Percentiles rank a stretch among this genome's conserved stretches.
Evolutionary conservation across 192 early-diverging fungal genomes (phyloP).

Genomic region (Coemansia sp.): DNA sequence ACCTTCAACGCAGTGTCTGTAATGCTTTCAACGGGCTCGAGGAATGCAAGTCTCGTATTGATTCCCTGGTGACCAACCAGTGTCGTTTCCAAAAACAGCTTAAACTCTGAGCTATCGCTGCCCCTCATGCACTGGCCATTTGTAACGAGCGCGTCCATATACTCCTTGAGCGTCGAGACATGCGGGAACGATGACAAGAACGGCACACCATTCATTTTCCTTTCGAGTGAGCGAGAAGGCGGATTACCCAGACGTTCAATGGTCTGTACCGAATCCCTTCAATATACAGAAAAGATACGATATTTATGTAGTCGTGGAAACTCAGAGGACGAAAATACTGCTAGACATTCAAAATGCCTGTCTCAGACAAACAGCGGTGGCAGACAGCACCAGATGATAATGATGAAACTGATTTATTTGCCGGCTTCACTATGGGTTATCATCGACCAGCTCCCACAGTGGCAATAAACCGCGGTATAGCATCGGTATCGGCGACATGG

Average conservation of each 20-base stretch:
- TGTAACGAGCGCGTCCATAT: constrained; percentile 36
- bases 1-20: constrained; percentile 31
- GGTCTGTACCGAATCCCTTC: background rate
- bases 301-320: too few species aligned
- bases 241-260: background rate
- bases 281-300: too few species aligned
- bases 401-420: too few species aligned
- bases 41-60: constrained; percentile 1
- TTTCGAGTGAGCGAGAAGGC: constrained; percentile 5
- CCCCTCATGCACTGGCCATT: constrained; percentile 12
- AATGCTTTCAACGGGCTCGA: constrained; percentile 36
- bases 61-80: constrained; percentile 37
- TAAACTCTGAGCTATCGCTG: constrained; percentile 14
- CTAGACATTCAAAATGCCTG: too few species aligned
- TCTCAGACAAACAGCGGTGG: too few species aligned
- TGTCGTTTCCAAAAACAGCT: constrained; percentile 30
- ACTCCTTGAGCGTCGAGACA: constrained; percentile 33
- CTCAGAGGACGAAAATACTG: too few species aligned
- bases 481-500: too few species aligned
- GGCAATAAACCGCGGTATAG: too few species aligned
- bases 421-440: too few species aligned
- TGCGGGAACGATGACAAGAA: constrained; percentile 7
- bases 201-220: constrained; percentile 6
- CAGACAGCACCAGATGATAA: too few species aligned
- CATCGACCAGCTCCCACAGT: too few species aligned